phyloP scores from a whole-genome alignment of 2,329 filamentous ascomycete species.

The Hypoxylon sp. region DNA sequence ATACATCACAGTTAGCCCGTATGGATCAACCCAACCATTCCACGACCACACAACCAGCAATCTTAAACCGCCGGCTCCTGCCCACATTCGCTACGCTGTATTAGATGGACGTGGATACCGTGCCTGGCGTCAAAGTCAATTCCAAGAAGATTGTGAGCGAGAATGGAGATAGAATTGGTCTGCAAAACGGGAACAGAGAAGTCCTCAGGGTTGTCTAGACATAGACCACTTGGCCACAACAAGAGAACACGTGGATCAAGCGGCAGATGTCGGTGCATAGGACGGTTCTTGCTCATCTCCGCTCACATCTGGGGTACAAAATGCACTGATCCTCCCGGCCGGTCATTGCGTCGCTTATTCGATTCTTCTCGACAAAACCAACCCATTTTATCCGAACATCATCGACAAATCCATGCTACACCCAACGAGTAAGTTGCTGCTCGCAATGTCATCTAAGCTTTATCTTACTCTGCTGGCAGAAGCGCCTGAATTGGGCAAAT shows the following conservation, averaged over 20 bases:
- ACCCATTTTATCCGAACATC: too few species aligned
- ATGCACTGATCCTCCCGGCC: background rate
- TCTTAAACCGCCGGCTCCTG: background rate
- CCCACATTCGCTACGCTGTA: background rate
- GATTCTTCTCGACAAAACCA: background rate
- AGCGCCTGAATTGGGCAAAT: conserved; percentile 1
- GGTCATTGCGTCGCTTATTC: background rate
- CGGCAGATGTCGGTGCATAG: background rate
- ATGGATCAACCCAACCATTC: background rate
- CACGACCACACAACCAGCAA: background rate
- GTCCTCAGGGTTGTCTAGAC: background rate
- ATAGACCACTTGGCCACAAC: background rate
- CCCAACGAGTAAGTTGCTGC: background rate
- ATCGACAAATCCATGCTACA: too few species aligned
- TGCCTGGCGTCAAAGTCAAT: background rate
- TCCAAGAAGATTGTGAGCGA: too few species aligned
- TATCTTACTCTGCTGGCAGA: background rate
- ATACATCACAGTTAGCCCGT: background rate
- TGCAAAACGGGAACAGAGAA: background rate
- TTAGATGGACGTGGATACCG: background rate
- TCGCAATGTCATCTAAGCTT: background rate
- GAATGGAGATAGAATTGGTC: background rate
- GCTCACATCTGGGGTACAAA: background rate
- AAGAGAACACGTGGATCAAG: background rate
- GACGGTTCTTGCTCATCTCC: background rate